These are phyloP conservation scores for Eucalyptus shirleyi DNA, from an alignment of 345 rosid genomes.

Conservation along the genomic window DNA sequence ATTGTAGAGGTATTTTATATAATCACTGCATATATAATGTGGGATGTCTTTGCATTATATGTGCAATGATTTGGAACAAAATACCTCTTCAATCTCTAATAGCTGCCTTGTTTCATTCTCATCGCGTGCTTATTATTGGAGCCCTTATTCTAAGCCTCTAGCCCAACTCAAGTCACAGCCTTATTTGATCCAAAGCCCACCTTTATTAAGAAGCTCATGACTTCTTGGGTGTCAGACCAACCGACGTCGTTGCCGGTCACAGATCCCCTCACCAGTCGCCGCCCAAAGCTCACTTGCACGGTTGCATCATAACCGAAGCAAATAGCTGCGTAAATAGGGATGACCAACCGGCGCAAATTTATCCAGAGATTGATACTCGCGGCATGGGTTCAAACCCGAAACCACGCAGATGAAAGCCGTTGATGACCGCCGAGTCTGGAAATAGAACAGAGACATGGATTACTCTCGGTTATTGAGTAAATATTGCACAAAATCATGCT, in stretches of 20 bases:
- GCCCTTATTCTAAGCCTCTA: neutral
- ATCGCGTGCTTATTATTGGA: neutral
- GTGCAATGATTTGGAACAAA: neutral
- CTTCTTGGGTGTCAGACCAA: neutral
- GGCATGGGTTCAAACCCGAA: neutral
- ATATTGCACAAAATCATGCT: neutral
- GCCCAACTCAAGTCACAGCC: neutral
- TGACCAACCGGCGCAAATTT: neutral
- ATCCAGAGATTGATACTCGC: neutral
- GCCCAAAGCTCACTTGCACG: neutral
- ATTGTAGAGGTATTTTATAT: neutral
- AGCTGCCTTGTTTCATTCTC: neutral
- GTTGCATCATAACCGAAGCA: neutral
- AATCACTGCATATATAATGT: neutral
- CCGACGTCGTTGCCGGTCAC: neutral
- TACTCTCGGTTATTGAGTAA: neutral
- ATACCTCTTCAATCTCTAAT: neutral
- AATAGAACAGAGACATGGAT: neutral
- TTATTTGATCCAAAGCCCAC: neutral
- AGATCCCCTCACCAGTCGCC: neutral
- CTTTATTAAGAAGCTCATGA: no score
- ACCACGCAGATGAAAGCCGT: neutral
- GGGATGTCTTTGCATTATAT: no score
- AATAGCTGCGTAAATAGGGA: neutral
- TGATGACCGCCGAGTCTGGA: neutral